Percentiles rank a stretch among this genome's conserved stretches.
Conservation (phyloP, 495 filamentous ascomycete genomes). For the Hyphodiscus hymeniophilus region DNA sequence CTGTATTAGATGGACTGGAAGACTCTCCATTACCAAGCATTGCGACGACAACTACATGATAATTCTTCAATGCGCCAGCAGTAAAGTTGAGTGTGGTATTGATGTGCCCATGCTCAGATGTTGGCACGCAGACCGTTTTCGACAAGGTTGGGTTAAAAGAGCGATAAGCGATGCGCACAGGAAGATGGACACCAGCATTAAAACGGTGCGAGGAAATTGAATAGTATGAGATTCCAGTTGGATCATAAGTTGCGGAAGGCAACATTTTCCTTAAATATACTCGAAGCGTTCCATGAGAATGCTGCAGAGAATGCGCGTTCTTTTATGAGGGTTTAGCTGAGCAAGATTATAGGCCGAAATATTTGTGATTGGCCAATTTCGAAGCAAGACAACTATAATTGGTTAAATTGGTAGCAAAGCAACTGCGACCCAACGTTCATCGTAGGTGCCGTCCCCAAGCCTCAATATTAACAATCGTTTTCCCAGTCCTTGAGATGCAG, state of each 20-base stretch:
- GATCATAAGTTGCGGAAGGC: background rate
- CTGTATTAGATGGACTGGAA: slow-evolving; percentile 27
- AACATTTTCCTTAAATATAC: background rate
- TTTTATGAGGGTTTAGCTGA: background rate
- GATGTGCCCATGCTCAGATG: slow-evolving; percentile 38
- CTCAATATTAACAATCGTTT: too few species aligned
- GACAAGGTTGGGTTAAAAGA: slow-evolving; percentile 29
- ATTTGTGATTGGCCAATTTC: slow-evolving; percentile 5
- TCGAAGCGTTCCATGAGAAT: background rate
- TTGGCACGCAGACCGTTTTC: slow-evolving; percentile 32
- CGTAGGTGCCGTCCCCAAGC: too few species aligned
- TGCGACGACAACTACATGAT: slow-evolving; percentile 29
- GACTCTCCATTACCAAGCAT: slow-evolving; percentile 32
- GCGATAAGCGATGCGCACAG: slow-evolving; percentile 34
- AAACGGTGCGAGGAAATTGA: slow-evolving; percentile 31
- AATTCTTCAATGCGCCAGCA: slow-evolving; percentile 17
- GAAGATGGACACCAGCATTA: slow-evolving; percentile 23
- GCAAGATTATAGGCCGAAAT: background rate
- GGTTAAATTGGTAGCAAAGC: slow-evolving; percentile 3
- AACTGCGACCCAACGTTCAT: background rate
- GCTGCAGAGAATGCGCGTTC: background rate
- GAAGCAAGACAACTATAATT: background rate
- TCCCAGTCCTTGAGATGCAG: too few species aligned
- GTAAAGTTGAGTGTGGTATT: slow-evolving; percentile 32
- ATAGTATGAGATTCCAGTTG: slow-evolving; percentile 24